phyloP scores from a whole-genome alignment of 176 grass and related monocot genomes.

The Zoysia pacifica region DNA sequence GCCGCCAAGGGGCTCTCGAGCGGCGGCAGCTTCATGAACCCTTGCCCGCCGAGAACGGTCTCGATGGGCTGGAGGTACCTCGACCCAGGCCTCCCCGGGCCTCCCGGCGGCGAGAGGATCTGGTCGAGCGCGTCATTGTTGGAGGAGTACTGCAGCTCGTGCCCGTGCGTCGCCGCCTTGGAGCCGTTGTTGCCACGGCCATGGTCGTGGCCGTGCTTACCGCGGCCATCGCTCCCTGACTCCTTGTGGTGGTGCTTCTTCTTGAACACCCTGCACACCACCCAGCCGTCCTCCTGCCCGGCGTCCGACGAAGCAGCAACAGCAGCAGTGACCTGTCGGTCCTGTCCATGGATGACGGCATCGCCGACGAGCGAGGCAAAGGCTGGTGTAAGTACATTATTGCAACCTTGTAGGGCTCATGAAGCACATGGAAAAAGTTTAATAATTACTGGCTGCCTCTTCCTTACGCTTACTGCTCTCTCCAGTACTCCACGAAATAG shows the following conservation, averaged over 20 bases:
- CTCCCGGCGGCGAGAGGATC: conserved; percentile 37
- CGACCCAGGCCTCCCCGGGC: background rate
- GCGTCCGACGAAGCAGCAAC: conserved; percentile 44
- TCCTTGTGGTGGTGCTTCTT: conserved; percentile 94
- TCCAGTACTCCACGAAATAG: background rate
- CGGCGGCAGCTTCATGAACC: conserved; percentile 87
- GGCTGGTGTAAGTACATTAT: conserved; percentile 40
- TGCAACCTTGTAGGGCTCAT: conserved; percentile 51
- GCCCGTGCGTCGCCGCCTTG: conserved; percentile 1
- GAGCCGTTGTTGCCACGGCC: too few relatives aligned
- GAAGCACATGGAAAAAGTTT: conserved; percentile 61
- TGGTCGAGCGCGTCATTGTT: conserved; percentile 79
- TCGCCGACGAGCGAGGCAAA: conserved; percentile 10
- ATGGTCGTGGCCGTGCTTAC: conserved; percentile 28
- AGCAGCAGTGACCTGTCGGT: conserved; percentile 26
- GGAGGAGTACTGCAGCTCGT: conserved; percentile 48
- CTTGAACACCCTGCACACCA: conserved; percentile 98
- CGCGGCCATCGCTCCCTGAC: conserved; percentile 32
- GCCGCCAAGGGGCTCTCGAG: conserved; percentile 71
- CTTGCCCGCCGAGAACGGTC: conserved; percentile 42
- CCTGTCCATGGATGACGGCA: background rate
- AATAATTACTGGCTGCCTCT: conserved; percentile 35
- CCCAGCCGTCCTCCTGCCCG: conserved; percentile 93
- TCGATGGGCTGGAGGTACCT: conserved; percentile 71
- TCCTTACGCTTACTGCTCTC: background rate